Evolutionary conservation across 805 yeast genomes (phyloP), one percentile per base, ranked within the genome.

Genomic region (Lipomyces kockii): DNA sequence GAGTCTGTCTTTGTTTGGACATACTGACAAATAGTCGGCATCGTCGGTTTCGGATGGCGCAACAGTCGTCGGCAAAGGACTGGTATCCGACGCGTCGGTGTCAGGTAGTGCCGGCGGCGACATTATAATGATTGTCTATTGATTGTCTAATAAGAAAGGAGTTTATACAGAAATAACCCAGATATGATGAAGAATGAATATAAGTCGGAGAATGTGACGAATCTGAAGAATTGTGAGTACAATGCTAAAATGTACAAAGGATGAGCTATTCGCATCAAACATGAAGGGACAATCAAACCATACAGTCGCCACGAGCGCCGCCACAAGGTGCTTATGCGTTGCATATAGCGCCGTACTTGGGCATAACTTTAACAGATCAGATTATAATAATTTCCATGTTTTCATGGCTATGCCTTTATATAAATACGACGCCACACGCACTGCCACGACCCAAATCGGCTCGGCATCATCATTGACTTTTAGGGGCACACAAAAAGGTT

Each of bases 21-120:
- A 51, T 59, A 58, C 69, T 32, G 58, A 55, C 43, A 59, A 53
- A 29, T 60, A 59, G 32, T 66, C 63, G 22, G 39, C 61, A 54
- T 63, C 68, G 34, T 64, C 67, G 9, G 53, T 59, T 11, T 57
- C 64, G 22, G 67, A 32, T 12, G 67, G 58, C 58, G 62, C 62
- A 58, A 59, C 66, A 58, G 54, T 62, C 25, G 49, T 43, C 49
- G 49, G 49, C 49, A 43, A n/a, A 11, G 49, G 49, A 43, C 49
- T 43, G 22, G 49, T 43, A 43, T 43, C 49, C 3, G 64, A 60
- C 60, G 67, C 64, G 67, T 59, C 69, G 22, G 56, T 51, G 22
- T 68, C 61, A 34, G 62, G 35, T 25, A 46, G 62, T 2, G 69
- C 43, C 14, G 62, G 61, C 25, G 65, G 59, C 34, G 61, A 49